These are phyloP conservation scores for Ashbya aceris DNA, from an alignment of 1,139 yeast genomes.

Conservation along the genomic window DNA sequence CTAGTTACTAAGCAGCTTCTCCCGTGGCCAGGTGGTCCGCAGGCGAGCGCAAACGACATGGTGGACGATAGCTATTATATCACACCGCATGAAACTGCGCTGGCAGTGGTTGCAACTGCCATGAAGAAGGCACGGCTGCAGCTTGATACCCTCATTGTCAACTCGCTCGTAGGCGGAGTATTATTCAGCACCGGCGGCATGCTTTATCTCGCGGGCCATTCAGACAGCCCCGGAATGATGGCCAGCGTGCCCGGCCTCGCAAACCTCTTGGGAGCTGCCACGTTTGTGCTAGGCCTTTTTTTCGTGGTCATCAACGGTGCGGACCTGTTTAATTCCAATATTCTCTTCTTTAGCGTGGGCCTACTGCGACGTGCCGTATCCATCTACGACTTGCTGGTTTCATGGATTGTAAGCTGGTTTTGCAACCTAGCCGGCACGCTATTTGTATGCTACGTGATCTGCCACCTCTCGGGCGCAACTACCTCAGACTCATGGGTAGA, in stretches of 20 bases:
- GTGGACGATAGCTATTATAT: constrained; percentile 47
- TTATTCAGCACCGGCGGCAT: constrained; percentile 67
- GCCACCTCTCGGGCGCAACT: constrained; percentile 46
- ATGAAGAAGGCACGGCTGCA: constrained; percentile 71
- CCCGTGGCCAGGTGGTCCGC: no score
- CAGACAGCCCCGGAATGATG: constrained; percentile 39
- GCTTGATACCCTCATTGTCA: constrained; percentile 46
- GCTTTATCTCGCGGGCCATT: constrained; percentile 49
- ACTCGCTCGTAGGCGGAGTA: constrained; percentile 62
- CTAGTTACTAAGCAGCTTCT: no score
- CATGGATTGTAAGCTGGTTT: constrained; percentile 63
- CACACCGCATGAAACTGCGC: constrained; percentile 70
- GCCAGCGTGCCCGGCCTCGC: constrained; percentile 46
- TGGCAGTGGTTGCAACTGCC: constrained; percentile 73
- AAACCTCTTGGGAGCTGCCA: constrained; percentile 43
- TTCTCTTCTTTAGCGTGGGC: constrained; percentile 60
- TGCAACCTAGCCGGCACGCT: constrained; percentile 55
- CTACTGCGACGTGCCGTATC: constrained; percentile 60
- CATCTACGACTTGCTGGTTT: constrained; percentile 48
- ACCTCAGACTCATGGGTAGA: constrained; percentile 32
- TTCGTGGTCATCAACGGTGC: constrained; percentile 67
- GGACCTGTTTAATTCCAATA: constrained; percentile 64
- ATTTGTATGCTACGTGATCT: constrained; percentile 55
- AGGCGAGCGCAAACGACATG: constrained; percentile 18
- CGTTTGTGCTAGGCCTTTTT: constrained; percentile 61